Percentiles rank a stretch among this genome's conserved stretches.
Conservation (phyloP, 352 stramenopile genomes). For the Globisporangium emineosum region DNA sequence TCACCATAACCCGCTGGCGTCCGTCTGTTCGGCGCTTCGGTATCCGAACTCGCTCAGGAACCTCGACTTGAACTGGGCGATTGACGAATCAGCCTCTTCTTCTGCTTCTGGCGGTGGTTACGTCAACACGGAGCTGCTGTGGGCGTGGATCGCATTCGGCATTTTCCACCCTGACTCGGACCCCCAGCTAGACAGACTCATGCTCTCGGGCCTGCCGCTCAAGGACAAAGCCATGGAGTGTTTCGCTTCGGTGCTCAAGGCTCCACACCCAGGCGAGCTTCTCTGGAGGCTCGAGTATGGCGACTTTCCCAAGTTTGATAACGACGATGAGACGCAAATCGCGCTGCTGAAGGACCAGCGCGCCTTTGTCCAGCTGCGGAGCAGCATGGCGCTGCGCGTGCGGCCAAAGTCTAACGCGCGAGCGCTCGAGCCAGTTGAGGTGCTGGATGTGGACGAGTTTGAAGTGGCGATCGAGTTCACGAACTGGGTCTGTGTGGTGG, state of each 20-base stretch:
- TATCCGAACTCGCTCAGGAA: neutral
- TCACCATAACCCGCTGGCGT: neutral
- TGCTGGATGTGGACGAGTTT: neutral
- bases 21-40: neutral
- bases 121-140: neutral
- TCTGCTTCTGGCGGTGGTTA: neutral
- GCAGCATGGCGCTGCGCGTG: neutral
- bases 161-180: neutral
- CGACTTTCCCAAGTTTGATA: neutral
- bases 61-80: neutral
- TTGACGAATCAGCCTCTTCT: neutral
- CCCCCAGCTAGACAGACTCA: neutral
- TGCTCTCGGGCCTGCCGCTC: neutral
- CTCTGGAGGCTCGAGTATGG: neutral
- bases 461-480: neutral
- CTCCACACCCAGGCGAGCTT: neutral
- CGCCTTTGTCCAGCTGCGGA: neutral
- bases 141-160: conserved; percentile 1
- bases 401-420: neutral
- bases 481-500: neutral
- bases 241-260: neutral
- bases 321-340: neutral
- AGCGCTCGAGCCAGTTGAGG: neutral
- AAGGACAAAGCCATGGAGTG: neutral
- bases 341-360: neutral